These are phyloP conservation scores for Cadophora malorum DNA, from an alignment of 2,329 filamentous ascomycete species.

Conservation along the genomic window DNA sequence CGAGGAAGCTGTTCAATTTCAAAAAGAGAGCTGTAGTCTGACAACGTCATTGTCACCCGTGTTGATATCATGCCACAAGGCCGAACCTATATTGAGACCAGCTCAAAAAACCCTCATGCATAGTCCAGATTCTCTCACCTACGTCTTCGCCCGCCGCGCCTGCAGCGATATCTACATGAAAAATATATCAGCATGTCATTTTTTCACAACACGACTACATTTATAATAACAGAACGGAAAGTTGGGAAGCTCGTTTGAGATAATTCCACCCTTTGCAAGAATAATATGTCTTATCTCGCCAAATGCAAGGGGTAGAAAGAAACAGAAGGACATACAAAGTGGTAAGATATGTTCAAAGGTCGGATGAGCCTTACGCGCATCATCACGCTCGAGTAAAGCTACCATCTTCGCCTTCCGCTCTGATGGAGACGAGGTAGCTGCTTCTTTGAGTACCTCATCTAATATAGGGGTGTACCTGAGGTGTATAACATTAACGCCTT, in stretches of 20 bases:
- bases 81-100: neutral
- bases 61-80: neutral
- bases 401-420: neutral
- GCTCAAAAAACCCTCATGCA: neutral
- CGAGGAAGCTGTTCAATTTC: constrained; percentile 22
- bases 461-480: neutral
- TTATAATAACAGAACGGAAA: neutral
- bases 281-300: neutral
- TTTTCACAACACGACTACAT: no score
- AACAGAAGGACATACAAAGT: neutral
- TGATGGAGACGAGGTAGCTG: neutral
- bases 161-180: neutral
- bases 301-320: neutral
- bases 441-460: neutral
- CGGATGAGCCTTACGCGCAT: neutral
- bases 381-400: neutral
- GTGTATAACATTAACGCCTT: neutral
- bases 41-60: no score
- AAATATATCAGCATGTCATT: neutral
- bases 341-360: neutral
- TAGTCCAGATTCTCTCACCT: neutral
- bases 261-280: neutral
- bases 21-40: neutral
- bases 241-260: neutral
- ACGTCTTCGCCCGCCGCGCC: neutral